A percentile compares a stretch with the other conserved stretches of the same genome.
These are phyloP conservation scores for Coccomyxa sp. DNA, from an alignment of 139 green algal species.

Conservation along the genomic window DNA sequence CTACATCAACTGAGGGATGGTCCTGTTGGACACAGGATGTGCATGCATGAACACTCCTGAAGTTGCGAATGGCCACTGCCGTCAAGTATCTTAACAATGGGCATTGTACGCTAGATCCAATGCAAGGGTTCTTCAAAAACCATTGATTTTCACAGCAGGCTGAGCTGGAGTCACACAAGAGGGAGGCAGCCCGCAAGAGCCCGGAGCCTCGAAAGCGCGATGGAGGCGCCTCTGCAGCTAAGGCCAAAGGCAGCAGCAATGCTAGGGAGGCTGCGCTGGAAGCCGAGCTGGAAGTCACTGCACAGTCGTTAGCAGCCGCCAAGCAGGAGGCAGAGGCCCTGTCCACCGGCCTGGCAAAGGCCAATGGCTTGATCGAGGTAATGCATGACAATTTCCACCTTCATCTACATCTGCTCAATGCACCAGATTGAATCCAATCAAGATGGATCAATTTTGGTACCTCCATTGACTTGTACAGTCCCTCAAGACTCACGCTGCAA, in stretches of 20 bases:
- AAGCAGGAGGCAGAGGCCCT: background rate
- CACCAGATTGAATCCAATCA: no score
- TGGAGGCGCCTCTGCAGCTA: background rate
- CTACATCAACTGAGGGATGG: no score
- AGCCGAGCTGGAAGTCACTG: slow-evolving; percentile 12
- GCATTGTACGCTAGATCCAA: background rate
- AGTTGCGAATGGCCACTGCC: no score
- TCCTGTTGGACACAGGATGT: no score
- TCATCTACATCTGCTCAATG: no score
- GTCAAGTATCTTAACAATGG: no score
- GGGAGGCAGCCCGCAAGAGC: background rate
- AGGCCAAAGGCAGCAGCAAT: background rate
- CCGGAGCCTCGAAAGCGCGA: background rate
- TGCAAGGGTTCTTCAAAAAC: background rate
- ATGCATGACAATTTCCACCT: no score
- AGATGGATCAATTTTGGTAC: no score
- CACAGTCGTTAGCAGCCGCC: slow-evolving; percentile 1
- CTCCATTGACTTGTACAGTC: no score
- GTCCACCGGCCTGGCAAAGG: slow-evolving; percentile 11
- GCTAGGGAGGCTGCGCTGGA: slow-evolving; percentile 13
- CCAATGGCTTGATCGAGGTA: slow-evolving; percentile 12
- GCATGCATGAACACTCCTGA: no score
- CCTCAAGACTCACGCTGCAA: no score
- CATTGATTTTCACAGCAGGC: background rate
- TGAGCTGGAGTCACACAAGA: background rate